These are phyloP conservation scores for Eucalyptus camaldulensis DNA, from an alignment of 345 rosid species.

Conservation along the genomic window DNA sequence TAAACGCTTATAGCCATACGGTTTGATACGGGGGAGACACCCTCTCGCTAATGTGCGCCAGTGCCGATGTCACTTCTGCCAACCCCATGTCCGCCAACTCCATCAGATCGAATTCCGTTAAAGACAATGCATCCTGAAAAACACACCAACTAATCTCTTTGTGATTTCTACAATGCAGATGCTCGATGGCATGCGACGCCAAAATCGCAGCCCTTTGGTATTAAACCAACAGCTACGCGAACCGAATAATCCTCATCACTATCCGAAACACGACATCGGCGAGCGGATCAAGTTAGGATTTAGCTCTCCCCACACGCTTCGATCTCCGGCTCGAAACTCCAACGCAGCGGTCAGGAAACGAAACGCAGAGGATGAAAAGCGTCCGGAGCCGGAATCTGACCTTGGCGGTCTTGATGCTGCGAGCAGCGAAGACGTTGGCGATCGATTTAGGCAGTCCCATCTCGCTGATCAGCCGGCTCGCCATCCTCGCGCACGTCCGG, in stretches of 20 bases:
- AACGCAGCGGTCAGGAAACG: background rate
- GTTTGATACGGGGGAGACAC: slow-evolving; percentile 58
- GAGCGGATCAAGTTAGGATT: background rate
- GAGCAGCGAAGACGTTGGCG: slow-evolving; percentile 58
- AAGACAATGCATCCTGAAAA: slow-evolving; percentile 52
- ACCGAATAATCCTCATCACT: background rate
- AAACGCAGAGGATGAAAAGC: background rate
- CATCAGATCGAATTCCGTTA: slow-evolving; percentile 72
- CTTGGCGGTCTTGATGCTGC: slow-evolving; percentile 66
- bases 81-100: slow-evolving; percentile 52
- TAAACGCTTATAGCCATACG: background rate
- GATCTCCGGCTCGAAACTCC: background rate
- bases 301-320: background rate
- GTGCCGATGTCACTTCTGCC: slow-evolving; percentile 37
- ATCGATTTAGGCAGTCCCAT: slow-evolving; percentile 43
- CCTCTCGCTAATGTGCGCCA: slow-evolving; percentile 41
- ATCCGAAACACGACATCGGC: background rate
- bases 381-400: background rate
- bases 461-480: slow-evolving; percentile 57
- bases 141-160: background rate
- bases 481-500: slow-evolving; percentile 13
- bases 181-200: background rate
- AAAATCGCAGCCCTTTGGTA: background rate
- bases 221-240: background rate
- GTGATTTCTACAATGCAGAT: too few species aligned